Percentiles rank a stretch among this genome's conserved stretches.
Evolutionary conservation across 805 yeast genomes (phyloP).

Genomic region (Danielia oregonensis): DNA sequence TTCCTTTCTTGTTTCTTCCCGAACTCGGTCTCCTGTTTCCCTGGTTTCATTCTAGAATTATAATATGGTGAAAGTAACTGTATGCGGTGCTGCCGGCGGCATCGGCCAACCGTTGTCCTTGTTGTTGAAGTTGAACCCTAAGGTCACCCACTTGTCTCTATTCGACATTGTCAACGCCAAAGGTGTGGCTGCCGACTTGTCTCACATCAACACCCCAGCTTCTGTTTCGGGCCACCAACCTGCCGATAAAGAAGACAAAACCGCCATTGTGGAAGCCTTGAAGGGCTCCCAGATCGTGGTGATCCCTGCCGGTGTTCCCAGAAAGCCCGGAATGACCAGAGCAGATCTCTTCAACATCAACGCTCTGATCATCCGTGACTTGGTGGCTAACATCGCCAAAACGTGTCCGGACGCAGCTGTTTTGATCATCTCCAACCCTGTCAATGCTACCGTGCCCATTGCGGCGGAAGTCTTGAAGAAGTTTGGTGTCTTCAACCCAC

Average conservation of each 20-base stretch:
- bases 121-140: conserved; percentile 37
- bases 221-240: conserved; percentile 41
- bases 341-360: conserved; percentile 46
- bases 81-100: conserved; percentile 49
- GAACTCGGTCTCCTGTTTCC: too few species aligned
- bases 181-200: conserved; percentile 46
- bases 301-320: conserved; percentile 47
- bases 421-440: conserved; percentile 45
- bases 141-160: conserved; percentile 36
- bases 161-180: conserved; percentile 43
- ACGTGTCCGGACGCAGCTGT: conserved; percentile 42
- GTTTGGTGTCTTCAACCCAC: conserved; percentile 43
- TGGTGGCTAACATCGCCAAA: conserved; percentile 37
- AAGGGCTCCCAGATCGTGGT: conserved; percentile 37
- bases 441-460: conserved; percentile 44
- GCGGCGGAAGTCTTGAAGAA: conserved; percentile 48
- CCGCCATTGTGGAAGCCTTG: conserved; percentile 35
- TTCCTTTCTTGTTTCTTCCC: too few species aligned
- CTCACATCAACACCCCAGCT: conserved; percentile 40
- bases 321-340: conserved; percentile 48
- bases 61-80: conserved; percentile 45
- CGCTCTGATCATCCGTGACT: conserved; percentile 42
- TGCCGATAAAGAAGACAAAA: conserved; percentile 31
- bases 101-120: conserved; percentile 46
- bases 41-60: too few species aligned